A percentile compares a stretch with the other conserved stretches of the same genome.
These are phyloP conservation scores for Fusarium abutilonis DNA, from an alignment of 2,329 filamentous ascomycete genomes.

Conservation along the genomic window DNA sequence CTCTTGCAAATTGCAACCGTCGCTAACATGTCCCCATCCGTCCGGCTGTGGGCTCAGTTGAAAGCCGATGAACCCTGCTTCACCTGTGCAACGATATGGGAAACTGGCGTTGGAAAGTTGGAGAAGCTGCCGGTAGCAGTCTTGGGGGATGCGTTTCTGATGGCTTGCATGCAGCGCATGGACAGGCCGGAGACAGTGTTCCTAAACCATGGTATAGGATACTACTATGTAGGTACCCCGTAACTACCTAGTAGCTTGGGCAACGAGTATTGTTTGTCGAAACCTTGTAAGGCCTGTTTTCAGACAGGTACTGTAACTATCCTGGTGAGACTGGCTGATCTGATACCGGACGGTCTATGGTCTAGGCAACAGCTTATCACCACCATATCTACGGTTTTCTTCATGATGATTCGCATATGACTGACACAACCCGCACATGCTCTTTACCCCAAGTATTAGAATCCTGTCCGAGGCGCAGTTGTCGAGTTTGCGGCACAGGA, in stretches of 20 bases:
- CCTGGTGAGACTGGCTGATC: not conserved
- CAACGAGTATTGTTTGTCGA: not conserved
- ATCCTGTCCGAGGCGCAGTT: constrained; percentile 12
- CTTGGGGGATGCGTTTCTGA: constrained; percentile 13
- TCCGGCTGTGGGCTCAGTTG: constrained; percentile 34
- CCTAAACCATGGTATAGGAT: too few species aligned
- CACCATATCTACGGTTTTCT: not conserved
- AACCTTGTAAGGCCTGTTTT: not conserved
- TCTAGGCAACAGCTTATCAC: not conserved
- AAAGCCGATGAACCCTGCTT: constrained; percentile 34
- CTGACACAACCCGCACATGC: constrained; percentile 14
- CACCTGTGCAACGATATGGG: constrained; percentile 15
- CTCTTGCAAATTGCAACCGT: constrained; percentile 3
- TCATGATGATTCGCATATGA: constrained; percentile 15
- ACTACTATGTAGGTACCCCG: too few species aligned
- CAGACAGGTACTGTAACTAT: too few species aligned
- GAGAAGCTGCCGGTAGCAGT: constrained; percentile 16
- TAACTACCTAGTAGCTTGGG: not conserved
- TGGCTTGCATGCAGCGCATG: constrained; percentile 37
- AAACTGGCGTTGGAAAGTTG: constrained; percentile 25
- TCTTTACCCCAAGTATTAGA: constrained; percentile 22
- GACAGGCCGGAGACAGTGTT: not conserved
- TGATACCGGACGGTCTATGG: not conserved
- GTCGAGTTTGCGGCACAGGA: constrained; percentile 13
- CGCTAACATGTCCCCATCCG: constrained; percentile 34